Percentiles rank a stretch among this genome's conserved stretches.
Evolutionary conservation across 2,329 filamentous ascomycete species (phyloP).

Genomic region (Botrytis cinerea): DNA sequence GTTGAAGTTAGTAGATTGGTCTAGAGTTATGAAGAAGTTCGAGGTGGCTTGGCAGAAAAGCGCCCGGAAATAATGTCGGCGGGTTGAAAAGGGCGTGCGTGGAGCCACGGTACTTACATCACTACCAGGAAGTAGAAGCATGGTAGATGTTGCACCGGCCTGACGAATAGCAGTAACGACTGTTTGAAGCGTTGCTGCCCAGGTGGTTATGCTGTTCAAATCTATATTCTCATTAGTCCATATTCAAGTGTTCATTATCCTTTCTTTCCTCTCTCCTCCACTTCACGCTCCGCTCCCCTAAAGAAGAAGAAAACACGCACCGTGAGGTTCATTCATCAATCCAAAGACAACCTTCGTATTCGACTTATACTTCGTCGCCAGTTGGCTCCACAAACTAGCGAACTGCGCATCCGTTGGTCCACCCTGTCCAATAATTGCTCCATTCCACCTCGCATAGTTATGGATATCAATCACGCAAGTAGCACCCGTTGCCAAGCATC

Average conservation of each 20-base stretch:
- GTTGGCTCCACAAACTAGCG: slow-evolving; percentile 55
- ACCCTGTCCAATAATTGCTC: slow-evolving; percentile 64
- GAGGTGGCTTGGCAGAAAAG: not conserved
- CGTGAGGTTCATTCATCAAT: slow-evolving; percentile 70
- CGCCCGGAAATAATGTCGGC: not conserved
- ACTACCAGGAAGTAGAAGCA: slow-evolving; percentile 65
- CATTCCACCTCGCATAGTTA: slow-evolving; percentile 62
- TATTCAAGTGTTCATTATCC: slow-evolving; percentile 14
- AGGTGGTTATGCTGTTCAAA: slow-evolving; percentile 50
- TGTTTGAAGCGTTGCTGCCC: slow-evolving; percentile 62
- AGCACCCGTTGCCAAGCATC: slow-evolving; percentile 57
- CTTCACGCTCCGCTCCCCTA: not conserved
- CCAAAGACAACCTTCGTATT: slow-evolving; percentile 61
- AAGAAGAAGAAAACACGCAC: not conserved
- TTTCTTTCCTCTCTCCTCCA: too few species aligned
- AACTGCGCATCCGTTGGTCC: slow-evolving; percentile 62
- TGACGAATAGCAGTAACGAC: slow-evolving; percentile 66
- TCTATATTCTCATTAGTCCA: slow-evolving; percentile 22
- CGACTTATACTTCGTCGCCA: slow-evolving; percentile 59
- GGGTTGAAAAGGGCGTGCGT: not conserved
- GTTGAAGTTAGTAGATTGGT: not conserved
- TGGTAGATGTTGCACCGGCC: slow-evolving; percentile 62
- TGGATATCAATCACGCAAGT: slow-evolving; percentile 61
- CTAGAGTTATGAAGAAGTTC: not conserved
- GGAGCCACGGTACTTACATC: slow-evolving; percentile 39